Evolutionary conservation across 306 rosid species (phyloP), one percentile per base, ranked within the genome.

Genomic region (Citrullus colocynthis): DNA sequence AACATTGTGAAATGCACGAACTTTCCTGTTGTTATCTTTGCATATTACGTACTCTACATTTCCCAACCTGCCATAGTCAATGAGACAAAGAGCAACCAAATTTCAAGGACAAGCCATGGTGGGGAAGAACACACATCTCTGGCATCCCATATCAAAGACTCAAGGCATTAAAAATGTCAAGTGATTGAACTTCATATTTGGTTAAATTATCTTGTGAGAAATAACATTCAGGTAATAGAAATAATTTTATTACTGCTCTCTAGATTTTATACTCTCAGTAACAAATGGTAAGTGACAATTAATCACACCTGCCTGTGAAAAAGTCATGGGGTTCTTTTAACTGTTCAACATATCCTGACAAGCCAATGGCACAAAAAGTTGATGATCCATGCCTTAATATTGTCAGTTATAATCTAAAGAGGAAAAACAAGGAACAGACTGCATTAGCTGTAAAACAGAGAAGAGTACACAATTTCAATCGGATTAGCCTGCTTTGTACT

Each of bases 1-100:
- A 5, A 94, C 96, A 72, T 94, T 94, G 86, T 94, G 96, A 82
- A 94, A 94, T 74, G 93, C 96, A 1, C 76, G 88, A 75, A 90
- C 34, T 75, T 82, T 86, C 39, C 89, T 93, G 55, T 67, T 52
- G 44, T 84, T 91, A 75, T 90, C 98, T 79, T 86, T 83, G 77
- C 97, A 90, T 41, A 91, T 95, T 77, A 94, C 89, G 81, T 87
- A 94, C 85, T 91, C 98, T 34, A 89, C 85, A 56, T 78, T 86
- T 51, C 96, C 96, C 67, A 94, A 81, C 79, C 98, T 91, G 89
- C 84, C 79, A 79, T 49, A 60, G 75, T 77, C n/a, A 81, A 74
- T 75, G 71, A 72, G 75, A 84, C 85, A 81, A 9, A 81, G 71
- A 66, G 70, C 85, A 83, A 81, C 6, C 81, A 80, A 81, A 85